Evolutionary conservation across 2,329 filamentous ascomycete species (phyloP).

Genomic region (Ampelomyces quisqualis): DNA sequence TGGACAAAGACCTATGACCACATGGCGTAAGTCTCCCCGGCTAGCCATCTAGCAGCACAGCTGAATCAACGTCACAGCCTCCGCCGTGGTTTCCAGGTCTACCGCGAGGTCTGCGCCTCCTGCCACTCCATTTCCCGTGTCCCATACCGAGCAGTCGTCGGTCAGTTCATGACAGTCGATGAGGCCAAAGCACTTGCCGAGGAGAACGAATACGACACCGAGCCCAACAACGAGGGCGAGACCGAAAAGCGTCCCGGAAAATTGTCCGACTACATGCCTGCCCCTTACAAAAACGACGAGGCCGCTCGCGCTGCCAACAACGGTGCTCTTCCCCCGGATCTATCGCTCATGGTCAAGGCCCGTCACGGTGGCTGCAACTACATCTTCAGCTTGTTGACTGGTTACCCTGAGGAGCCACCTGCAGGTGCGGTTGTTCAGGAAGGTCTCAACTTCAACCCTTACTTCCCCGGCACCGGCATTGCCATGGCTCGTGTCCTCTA

Average conservation of each 20-base stretch:
- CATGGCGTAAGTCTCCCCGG: slow-evolving; percentile 70
- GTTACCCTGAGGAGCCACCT: slow-evolving; percentile 94
- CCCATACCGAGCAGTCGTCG: slow-evolving; percentile 89
- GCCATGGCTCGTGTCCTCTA: slow-evolving; percentile 98
- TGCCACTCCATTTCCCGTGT: slow-evolving; percentile 96
- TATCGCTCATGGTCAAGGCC: slow-evolving; percentile 96
- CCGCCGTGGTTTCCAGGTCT: slow-evolving; percentile 98
- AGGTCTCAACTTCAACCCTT: slow-evolving; percentile 99
- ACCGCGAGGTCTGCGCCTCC: slow-evolving; percentile 95
- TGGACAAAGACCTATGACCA: slow-evolving; percentile 97
- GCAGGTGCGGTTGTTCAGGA: slow-evolving; percentile 81
- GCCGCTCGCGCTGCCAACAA: slow-evolving; percentile 97
- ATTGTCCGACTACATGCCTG: slow-evolving; percentile 93
- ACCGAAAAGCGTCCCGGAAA: slow-evolving; percentile 99
- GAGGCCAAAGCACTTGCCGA: slow-evolving; percentile 97
- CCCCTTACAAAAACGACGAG: slow-evolving; percentile 98
- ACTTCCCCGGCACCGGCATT: slow-evolving; percentile 98
- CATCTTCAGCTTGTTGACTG: slow-evolving; percentile 94
- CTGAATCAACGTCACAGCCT: slow-evolving; percentile 59
- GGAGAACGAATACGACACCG: slow-evolving; percentile 97
- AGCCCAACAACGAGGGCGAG: slow-evolving; percentile 96
- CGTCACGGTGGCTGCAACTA: slow-evolving; percentile 98
- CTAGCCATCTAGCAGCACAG: neutral
- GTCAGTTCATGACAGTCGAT: slow-evolving; percentile 89
- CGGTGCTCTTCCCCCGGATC: slow-evolving; percentile 94